Evolutionary conservation across 1,139 yeast species (phyloP), one percentile per base, ranked within the genome.

Genomic region (Lodderomyces theae): DNA sequence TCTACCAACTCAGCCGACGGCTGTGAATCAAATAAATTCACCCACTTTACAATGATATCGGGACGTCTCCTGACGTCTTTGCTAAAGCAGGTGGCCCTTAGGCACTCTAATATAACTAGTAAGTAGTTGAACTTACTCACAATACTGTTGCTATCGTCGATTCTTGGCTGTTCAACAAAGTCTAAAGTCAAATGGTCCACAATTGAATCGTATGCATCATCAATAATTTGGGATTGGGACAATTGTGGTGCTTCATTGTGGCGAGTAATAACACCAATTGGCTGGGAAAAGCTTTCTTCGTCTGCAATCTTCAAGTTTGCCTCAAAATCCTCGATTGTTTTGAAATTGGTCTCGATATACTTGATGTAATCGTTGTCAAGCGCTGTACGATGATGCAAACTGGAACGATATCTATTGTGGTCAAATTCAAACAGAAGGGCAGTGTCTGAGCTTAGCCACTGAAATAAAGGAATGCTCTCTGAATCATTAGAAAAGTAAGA

Each of bases 11-110:
- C 77, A 17, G 64, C 64, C 39, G 70, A 76, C 2, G 89, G 88
- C 48, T 78, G 69, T 10, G 73, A 69, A 52, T 83, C 88, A 35
- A 81, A 79, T 43, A 79, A 69, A 54, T 85, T 85, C 25, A 82
- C 68, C 92, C 92, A 85, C 40, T 67, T 71, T 12, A 72, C 60
- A 34, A 80, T 58, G 15, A 67, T 55, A 24, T 70, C 73, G 2
- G 82, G 78, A 38, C 67, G 72, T 33, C 66, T 66, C 33, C 64
- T 68, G 2, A 66, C 64, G 19, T 63, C 58, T 1, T 73, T 43
- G 35, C 54, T 67, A 51, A 82, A 84, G 47, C 69, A 64, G 29
- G 75, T 58, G 0, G 86, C 78, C 38, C 72, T 71, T 22, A 84
- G 54, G 50, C 88, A 77, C 46, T 79, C 80, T 37, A 84, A 53